phyloP scores from a whole-genome alignment of 441 rosid genomes.

The Gossypium laxum region DNA sequence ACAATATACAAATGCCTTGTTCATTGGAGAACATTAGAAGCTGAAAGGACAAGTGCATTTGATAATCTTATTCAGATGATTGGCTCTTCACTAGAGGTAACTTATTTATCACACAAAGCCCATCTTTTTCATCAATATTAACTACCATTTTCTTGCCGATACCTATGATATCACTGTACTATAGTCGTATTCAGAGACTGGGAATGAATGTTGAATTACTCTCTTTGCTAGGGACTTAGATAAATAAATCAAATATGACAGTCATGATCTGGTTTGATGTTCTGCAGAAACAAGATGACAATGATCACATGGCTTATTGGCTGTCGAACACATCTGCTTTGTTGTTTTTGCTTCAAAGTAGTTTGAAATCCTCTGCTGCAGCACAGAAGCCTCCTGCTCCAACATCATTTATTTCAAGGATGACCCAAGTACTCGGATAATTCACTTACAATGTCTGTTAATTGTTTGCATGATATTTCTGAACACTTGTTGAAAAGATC shows the following conservation, averaged over 20 bases:
- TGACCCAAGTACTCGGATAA: conserved; percentile 55
- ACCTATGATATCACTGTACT: not conserved
- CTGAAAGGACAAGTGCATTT: conserved; percentile 81
- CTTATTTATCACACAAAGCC: conserved; percentile 7
- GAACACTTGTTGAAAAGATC: not conserved
- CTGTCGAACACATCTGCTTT: conserved; percentile 63
- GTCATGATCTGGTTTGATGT: not conserved
- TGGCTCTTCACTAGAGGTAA: conserved; percentile 84
- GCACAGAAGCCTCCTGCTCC: conserved; percentile 57
- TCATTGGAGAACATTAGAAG: conserved; percentile 80
- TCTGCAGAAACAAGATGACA: conserved; percentile 63
- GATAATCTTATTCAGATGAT: conserved; percentile 79
- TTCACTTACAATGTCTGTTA: not conserved
- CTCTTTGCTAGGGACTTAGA: not conserved
- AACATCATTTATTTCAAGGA: conserved; percentile 72
- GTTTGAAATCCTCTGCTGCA: conserved; percentile 49
- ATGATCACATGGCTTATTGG: conserved; percentile 73
- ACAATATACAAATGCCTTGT: conserved; percentile 83
- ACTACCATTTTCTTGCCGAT: not conserved
- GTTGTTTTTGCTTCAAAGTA: conserved; percentile 72
- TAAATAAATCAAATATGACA: not conserved
- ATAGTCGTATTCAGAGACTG: not conserved
- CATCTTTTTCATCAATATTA: not conserved
- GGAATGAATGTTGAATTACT: not conserved
- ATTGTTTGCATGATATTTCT: not conserved